Conservation (phyloP, 2,329 filamentous ascomycete species). For the Ascochyta pisi region DNA sequence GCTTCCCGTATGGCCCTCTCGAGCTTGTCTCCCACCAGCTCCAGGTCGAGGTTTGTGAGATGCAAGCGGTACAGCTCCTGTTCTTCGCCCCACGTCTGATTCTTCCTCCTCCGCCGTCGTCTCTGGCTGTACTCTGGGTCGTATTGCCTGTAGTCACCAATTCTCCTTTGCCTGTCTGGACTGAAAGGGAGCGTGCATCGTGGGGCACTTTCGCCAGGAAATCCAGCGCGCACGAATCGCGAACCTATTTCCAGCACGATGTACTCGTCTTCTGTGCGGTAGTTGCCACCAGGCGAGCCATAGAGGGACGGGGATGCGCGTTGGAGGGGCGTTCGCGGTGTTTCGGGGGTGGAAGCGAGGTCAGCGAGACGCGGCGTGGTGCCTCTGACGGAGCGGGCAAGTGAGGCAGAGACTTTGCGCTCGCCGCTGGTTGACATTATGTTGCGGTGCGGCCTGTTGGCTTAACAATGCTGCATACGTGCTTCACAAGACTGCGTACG, state of each 20-base stretch:
- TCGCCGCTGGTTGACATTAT: constrained; percentile 33
- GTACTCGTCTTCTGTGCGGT: constrained; percentile 77
- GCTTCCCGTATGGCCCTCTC: constrained; percentile 82
- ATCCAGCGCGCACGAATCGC: constrained; percentile 79
- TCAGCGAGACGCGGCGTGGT: constrained; percentile 44
- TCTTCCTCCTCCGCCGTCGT: constrained; percentile 57
- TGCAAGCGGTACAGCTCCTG: constrained; percentile 82
- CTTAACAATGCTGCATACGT: not conserved
- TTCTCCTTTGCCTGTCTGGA: constrained; percentile 76
- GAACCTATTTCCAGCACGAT: constrained; percentile 83
- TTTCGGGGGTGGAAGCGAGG: constrained; percentile 45
- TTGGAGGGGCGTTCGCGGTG: constrained; percentile 57
- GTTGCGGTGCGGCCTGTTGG: constrained; percentile 10
- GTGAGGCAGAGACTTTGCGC: constrained; percentile 42
- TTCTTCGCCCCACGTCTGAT: constrained; percentile 66
- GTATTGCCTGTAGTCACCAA: constrained; percentile 83
- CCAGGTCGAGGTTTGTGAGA: constrained; percentile 74
- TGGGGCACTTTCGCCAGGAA: constrained; percentile 81
- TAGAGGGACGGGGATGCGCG: constrained; percentile 66
- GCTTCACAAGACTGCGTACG: no score
- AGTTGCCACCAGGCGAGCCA: constrained; percentile 64
- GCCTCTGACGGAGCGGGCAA: constrained; percentile 40
- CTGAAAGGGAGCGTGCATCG: constrained; percentile 74
- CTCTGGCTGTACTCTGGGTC: constrained; percentile 59
- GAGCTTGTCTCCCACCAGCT: constrained; percentile 83